phyloP scores from a whole-genome alignment of 2,329 filamentous ascomycete genomes.

The Beauveria varroae region DNA sequence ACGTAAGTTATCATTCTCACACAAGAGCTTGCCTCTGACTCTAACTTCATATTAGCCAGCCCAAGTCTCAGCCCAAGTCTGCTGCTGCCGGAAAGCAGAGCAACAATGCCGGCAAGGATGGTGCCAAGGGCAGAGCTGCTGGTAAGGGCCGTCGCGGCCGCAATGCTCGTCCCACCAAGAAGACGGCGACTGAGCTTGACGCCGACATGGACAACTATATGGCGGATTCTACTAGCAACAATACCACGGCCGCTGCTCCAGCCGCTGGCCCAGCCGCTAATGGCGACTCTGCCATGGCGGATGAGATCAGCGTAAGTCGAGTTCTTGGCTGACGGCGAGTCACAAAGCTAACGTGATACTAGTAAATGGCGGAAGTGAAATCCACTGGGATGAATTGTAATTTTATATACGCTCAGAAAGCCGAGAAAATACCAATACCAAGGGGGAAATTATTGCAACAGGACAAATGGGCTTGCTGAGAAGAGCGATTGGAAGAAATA shows the following conservation, averaged over 20 bases:
- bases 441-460: neutral
- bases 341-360: neutral
- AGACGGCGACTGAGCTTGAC: constrained; percentile 92
- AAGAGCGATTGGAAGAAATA: neutral
- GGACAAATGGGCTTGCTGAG: constrained; percentile 8
- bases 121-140: constrained; percentile 32
- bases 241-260: constrained; percentile 38
- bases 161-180: constrained; percentile 63
- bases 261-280: constrained; percentile 38
- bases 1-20: constrained; percentile 26
- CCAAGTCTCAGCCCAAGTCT: constrained; percentile 73
- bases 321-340: neutral
- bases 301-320: constrained; percentile 47
- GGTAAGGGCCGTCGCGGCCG: constrained; percentile 42
- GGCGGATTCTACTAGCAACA: constrained; percentile 36
- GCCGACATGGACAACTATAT: constrained; percentile 98
- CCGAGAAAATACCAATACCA: constrained; percentile 3
- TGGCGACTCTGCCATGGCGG: constrained; percentile 58
- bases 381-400: neutral
- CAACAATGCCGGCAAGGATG: constrained; percentile 33
- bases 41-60: constrained; percentile 29
- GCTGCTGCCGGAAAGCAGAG: constrained; percentile 70
- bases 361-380: neutral
- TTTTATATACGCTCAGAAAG: constrained; percentile 4
- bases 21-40: constrained; percentile 14